Evolutionary conservation across 768 basidiomycete genomes (phyloP), one percentile per base, ranked within the genome.

Genomic region (Boletus sensibilis): DNA sequence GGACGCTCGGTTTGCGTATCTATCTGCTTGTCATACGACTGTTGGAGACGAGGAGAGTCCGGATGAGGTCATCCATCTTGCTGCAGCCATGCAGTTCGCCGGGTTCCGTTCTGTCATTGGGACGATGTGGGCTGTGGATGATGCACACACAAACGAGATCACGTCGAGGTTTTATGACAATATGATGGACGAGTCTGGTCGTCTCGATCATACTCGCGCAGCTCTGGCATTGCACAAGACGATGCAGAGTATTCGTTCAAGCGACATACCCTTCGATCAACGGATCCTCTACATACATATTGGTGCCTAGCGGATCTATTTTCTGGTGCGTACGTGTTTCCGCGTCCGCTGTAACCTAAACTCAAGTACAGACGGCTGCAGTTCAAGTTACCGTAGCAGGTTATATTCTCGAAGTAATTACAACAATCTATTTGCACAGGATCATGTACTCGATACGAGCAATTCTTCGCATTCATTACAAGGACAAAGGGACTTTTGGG

Each of bases 21-120:
- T 70, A 27, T 68, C 67, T 34, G 67, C 67, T 1, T 70, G 69
- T 45, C 65, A 70, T 10, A 44, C 43, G 37, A 44, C 37, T 5
- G 41, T 35, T 13, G 51, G 51, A 7, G 41, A 35, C 23, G 40
- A 41, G 40, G 50, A 40, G 29, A 50, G 50, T 38, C 50, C 50
- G 13, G 50, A 50, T 3, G 39, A 50, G 29, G 37, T 25, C 4
- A 57, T 49, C 7, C 57, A 58, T 27, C 57, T 58, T 9, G 49
- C 53, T 2, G 48, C 53, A 7, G 53, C 48, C 0, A 55, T 50
- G 48, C 53, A 45, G 27, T 46, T 56, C 35, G 42, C 57, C 5
- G 53, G 57, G 11, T 59, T 53, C 20, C 52, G 46, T 10, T 58
- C 50, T 1, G 59, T 59, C 11, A 59, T 60, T 13, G 57, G 51